A percentile compares a stretch with the other conserved stretches of the same genome.
Evolutionary conservation across 768 basidiomycete species (phyloP).

Genomic region (Agrocybe chaxingu): DNA sequence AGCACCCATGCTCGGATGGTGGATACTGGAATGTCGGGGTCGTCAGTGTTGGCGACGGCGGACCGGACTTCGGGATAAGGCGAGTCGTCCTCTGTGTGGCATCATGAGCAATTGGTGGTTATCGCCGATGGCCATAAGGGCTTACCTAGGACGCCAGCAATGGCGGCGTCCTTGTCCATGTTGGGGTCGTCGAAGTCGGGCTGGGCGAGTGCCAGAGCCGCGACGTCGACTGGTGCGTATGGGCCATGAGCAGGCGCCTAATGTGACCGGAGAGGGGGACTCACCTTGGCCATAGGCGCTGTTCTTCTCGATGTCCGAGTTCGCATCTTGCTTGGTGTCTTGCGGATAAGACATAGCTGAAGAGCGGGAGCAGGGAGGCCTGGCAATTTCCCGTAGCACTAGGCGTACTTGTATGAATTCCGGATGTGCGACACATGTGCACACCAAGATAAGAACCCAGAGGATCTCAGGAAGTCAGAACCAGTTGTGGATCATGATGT

Average conservation of each 20-base stretch:
- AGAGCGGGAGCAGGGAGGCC: conserved; percentile 21
- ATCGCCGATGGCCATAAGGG: not conserved
- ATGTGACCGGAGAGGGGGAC: not conserved
- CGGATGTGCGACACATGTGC: conserved; percentile 19
- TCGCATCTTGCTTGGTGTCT: conserved; percentile 24
- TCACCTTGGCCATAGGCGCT: conserved; percentile 16
- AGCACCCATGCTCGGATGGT: conserved; percentile 72
- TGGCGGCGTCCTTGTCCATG: conserved; percentile 43
- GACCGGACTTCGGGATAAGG: conserved; percentile 74
- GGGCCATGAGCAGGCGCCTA: not conserved
- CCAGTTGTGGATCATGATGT: conserved; percentile 13
- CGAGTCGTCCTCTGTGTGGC: conserved; percentile 53
- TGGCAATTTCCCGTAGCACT: conserved; percentile 6
- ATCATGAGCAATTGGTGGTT: not conserved
- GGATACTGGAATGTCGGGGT: conserved; percentile 55
- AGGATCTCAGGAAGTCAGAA: conserved; percentile 11
- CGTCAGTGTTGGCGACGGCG: conserved; percentile 69
- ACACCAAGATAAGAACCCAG: conserved; percentile 21
- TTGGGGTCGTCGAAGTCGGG: conserved; percentile 54
- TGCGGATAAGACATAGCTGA: conserved; percentile 27
- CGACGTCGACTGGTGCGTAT: conserved; percentile 19
- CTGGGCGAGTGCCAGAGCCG: conserved; percentile 20
- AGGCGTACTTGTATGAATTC: conserved; percentile 26
- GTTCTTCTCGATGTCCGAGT: conserved; percentile 30
- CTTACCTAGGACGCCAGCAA: conserved; percentile 39